phyloP scores from a whole-genome alignment of 2,329 filamentous ascomycete species.

The Sporothrix humicola region DNA sequence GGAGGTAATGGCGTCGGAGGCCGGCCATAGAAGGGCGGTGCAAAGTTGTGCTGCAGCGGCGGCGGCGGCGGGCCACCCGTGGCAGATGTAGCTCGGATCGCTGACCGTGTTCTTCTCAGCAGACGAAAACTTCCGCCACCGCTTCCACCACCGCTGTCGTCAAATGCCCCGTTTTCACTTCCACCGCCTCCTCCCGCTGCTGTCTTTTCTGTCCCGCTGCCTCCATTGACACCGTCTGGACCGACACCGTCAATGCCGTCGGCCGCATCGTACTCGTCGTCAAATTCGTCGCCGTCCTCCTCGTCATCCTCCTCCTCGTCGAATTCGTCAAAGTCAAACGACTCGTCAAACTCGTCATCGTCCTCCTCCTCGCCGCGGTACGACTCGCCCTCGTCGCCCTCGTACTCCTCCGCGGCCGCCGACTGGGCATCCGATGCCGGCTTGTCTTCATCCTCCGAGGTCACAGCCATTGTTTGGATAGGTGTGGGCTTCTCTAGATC shows the following conservation, averaged over 20 bases:
- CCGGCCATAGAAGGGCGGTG: slow-evolving; percentile 93
- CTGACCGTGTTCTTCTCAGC: slow-evolving; percentile 22
- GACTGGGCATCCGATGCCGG: slow-evolving; percentile 36
- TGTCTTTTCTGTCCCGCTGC: slow-evolving; percentile 36
- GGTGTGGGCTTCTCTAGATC: background rate
- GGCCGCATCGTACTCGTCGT: slow-evolving; percentile 42
- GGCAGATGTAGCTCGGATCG: background rate
- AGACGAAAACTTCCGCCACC: slow-evolving; percentile 37
- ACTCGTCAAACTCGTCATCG: slow-evolving; percentile 33
- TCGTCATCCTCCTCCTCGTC: slow-evolving; percentile 45
- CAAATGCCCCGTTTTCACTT: slow-evolving; percentile 35
- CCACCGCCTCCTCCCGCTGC: background rate
- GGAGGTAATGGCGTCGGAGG: slow-evolving; percentile 94
- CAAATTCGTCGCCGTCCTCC: slow-evolving; percentile 41
- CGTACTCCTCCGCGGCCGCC: slow-evolving; percentile 38
- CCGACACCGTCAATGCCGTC: slow-evolving; percentile 26
- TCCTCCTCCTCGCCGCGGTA: slow-evolving; percentile 37
- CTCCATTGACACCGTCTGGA: background rate
- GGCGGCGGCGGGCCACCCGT: slow-evolving; percentile 50
- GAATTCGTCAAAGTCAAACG: slow-evolving; percentile 34
- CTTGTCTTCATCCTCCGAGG: slow-evolving; percentile 38
- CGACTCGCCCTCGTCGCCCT: slow-evolving; percentile 41
- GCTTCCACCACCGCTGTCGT: slow-evolving; percentile 38
- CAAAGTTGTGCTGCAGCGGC: slow-evolving; percentile 61
- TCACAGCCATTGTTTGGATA: slow-evolving; percentile 26